Conservation (phyloP, 768 basidiomycete genomes). For the Daedalea quercina region DNA sequence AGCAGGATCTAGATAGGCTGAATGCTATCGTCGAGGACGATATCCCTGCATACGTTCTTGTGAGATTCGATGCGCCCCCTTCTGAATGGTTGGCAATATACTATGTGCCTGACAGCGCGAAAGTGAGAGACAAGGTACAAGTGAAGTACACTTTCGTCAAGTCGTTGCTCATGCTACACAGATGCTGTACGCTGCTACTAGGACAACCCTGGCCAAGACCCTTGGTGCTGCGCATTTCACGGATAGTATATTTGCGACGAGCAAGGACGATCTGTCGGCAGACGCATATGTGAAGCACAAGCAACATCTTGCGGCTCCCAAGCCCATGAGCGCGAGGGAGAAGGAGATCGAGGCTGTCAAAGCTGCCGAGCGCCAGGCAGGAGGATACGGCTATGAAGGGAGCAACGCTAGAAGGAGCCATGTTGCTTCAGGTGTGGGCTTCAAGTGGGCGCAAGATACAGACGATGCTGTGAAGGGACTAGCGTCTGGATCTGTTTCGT, state of each 20-base stretch:
- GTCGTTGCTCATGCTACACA: conserved; percentile 21
- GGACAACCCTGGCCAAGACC: conserved; percentile 59
- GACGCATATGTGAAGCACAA: conserved; percentile 71
- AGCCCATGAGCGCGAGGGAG: conserved; percentile 79
- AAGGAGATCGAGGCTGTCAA: conserved; percentile 74
- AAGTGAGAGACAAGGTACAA: conserved; percentile 73
- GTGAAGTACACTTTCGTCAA: neutral
- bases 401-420: conserved; percentile 50
- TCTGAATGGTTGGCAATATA: conserved; percentile 68
- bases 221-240: conserved; percentile 70
- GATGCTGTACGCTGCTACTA: conserved; percentile 88
- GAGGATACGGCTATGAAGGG: conserved; percentile 46
- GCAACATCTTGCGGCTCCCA: conserved; percentile 63
- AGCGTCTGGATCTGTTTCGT: conserved; percentile 36
- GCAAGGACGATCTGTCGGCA: conserved; percentile 57
- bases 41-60: conserved; percentile 71
- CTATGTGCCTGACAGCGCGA: conserved; percentile 80
- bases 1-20: conserved; percentile 54
- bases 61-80: conserved; percentile 50
- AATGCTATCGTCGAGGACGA: conserved; percentile 52
- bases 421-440: conserved; percentile 52
- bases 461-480: conserved; percentile 59
- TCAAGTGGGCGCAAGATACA: conserved; percentile 62
- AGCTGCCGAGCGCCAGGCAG: conserved; percentile 63
- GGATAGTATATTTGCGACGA: conserved; percentile 74